Conservation (phyloP, 345 rosid genomes). For the Cochlearia excelsa region DNA sequence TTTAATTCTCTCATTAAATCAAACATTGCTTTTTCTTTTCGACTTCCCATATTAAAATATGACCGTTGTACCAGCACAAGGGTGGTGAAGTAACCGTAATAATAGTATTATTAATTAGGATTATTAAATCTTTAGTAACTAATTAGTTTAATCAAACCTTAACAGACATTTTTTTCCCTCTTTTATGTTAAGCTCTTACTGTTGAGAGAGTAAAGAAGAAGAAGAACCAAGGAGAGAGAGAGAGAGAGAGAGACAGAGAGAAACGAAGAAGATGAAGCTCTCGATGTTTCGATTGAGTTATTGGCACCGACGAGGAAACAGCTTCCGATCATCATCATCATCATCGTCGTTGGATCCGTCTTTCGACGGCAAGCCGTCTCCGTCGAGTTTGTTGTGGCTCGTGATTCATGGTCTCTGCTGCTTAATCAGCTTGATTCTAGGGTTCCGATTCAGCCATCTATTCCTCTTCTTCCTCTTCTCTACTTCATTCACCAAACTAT, state of each 20-base stretch:
- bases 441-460: conserved; percentile 88
- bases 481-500: conserved; percentile 51
- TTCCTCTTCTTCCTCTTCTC: conserved; percentile 89
- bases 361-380: conserved; percentile 63
- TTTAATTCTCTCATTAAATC: neutral
- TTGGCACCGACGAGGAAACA: conserved; percentile 58
- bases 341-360: conserved; percentile 56
- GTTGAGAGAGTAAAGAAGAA: conserved; percentile 3
- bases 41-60: conserved; percentile 4
- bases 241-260: neutral
- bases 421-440: conserved; percentile 81
- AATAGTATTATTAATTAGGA: neutral
- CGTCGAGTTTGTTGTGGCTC: conserved; percentile 76
- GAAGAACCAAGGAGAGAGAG: neutral
- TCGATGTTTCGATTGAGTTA: conserved; percentile 76
- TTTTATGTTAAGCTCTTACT: conserved; percentile 16
- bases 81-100: conserved; percentile 2
- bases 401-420: conserved; percentile 77
- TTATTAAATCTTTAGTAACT: conserved; percentile 17
- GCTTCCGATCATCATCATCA: conserved; percentile 39
- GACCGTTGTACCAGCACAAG: conserved; percentile 35
- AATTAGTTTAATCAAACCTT: conserved; percentile 10
- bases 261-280: conserved; percentile 61
- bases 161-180: conserved; percentile 28
- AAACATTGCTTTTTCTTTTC: conserved; percentile 19